Evolutionary conservation across 352 stramenopile species (phyloP), one percentile per base, ranked within the genome.

Genomic region (Peronospora farinosa): DNA sequence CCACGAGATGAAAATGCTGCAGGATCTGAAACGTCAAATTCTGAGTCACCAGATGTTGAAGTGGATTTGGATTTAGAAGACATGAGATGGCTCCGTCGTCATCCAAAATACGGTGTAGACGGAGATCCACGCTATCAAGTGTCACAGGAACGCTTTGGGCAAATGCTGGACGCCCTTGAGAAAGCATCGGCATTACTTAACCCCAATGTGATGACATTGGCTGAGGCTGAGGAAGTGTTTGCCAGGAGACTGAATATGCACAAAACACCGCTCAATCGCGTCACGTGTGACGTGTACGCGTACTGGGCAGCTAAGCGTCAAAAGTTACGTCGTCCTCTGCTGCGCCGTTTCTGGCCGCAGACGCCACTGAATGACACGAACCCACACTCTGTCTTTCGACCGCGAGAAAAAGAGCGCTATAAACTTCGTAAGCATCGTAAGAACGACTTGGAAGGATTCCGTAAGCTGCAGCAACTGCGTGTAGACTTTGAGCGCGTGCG

Each of bases 341-440:
- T 99, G 19, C 85, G 95, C 32, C 82, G 93, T 16, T 98, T 92
- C 62, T 98, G 96, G 95, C 96, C 96, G 5, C 79, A 96, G 40
- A 99, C 96, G 9, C 79, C 89, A 6, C 67, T 92, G 0, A 97
- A 98, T 46, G 96, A 99, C 71, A 97, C 92, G n/a, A 98, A 98
- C 71, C 96, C 96, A 25, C 95, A 98, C 60, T 63, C 95, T 43
- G 95, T 98, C n/a, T 99, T 99, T 67, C 90, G 96, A 13, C 95
- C 95, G 16, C 83, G 95, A 31, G 93, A 98, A 61, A 98, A 98
- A 69, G 83, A 98, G 68, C 94, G 96, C 13, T 98, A 98, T 71
- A 98, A 98, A 63, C 69, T 98, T 7, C 78, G 95, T 7, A 97
- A 97, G 58, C 95, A 97, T 54, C 84, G 93, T 49, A 94, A 97